Evolutionary conservation across 768 basidiomycete genomes (phyloP).

Genomic region (Cystofilobasidium bisporidii): DNA sequence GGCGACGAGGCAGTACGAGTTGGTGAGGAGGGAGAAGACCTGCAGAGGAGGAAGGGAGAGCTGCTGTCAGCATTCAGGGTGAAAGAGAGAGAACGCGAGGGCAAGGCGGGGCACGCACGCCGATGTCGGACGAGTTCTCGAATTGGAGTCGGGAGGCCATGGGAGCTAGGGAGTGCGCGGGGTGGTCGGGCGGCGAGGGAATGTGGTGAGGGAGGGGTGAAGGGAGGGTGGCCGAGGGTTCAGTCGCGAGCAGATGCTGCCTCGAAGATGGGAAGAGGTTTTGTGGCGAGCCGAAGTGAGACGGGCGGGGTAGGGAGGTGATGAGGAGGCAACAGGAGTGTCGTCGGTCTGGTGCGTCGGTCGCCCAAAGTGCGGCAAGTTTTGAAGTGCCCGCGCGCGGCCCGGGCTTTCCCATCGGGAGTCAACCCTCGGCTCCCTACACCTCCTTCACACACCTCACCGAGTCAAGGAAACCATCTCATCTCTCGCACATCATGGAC

Average conservation of each 20-base stretch:
- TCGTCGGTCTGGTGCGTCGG: too few species aligned
- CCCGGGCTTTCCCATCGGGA: too few species aligned
- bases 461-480: not conserved
- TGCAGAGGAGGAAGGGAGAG: constrained; percentile 7
- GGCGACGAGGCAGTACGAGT: constrained; percentile 83
- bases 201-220: not conserved
- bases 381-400: too few species aligned
- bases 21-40: constrained; percentile 10
- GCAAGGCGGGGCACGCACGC: not conserved
- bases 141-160: constrained; percentile 8
- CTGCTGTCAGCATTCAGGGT: not conserved
- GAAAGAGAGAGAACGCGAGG: not conserved
- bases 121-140: constrained; percentile 10
- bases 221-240: not conserved
- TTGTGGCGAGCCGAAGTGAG: too few species aligned
- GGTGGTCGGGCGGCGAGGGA: not conserved
- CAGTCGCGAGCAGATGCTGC: too few species aligned
- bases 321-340: too few species aligned
- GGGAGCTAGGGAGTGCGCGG: not conserved
- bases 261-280: too few species aligned
- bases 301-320: too few species aligned
- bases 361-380: too few species aligned
- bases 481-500: constrained; percentile 52
- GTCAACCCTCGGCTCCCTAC: not conserved
- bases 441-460: not conserved